These are phyloP conservation scores for Gelatoporia subvermispora DNA, from an alignment of 768 basidiomycete genomes.

Conservation along the genomic window DNA sequence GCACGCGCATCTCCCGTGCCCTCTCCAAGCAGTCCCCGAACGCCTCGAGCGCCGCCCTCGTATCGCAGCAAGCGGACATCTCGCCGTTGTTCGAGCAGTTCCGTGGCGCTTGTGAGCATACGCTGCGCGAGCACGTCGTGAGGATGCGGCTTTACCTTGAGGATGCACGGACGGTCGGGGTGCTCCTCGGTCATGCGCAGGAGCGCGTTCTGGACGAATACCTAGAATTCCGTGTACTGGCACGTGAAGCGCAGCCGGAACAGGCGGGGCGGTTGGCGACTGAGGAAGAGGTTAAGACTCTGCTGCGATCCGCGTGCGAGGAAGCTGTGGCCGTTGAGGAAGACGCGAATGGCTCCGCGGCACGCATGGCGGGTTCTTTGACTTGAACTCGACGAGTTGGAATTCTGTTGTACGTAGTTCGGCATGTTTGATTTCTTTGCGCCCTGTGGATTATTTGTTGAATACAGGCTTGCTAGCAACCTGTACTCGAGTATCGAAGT, in stretches of 20 bases:
- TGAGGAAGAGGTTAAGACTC: slow-evolving; percentile 15
- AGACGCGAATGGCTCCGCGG: too few species aligned
- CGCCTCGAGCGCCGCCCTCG: slow-evolving; percentile 6
- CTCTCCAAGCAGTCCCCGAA: slow-evolving; percentile 23
- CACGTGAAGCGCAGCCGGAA: slow-evolving; percentile 9
- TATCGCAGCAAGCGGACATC: slow-evolving; percentile 35
- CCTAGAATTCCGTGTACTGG: slow-evolving; percentile 50
- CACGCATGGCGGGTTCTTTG: not conserved
- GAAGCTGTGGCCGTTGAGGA: slow-evolving; percentile 1
- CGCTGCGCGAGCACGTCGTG: slow-evolving; percentile 48
- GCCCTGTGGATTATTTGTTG: too few species aligned
- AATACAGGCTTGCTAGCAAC: too few species aligned
- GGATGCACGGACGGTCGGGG: slow-evolving; percentile 70
- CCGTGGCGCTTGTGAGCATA: slow-evolving; percentile 32
- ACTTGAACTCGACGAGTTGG: too few species aligned
- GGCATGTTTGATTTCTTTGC: too few species aligned
- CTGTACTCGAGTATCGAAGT: too few species aligned
- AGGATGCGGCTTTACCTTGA: slow-evolving; percentile 75
- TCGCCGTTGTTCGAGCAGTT: slow-evolving; percentile 6
- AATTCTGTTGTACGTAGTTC: too few species aligned
- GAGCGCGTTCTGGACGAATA: slow-evolving; percentile 76
- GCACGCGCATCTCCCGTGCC: slow-evolving; percentile 26
- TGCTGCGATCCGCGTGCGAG: slow-evolving; percentile 14
- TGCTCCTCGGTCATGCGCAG: slow-evolving; percentile 73
- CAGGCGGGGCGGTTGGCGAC: slow-evolving; percentile 7